Base-by-base conservation (phyloP, 805 yeast species). In the Wickerhamomyces chambardii region DNA sequence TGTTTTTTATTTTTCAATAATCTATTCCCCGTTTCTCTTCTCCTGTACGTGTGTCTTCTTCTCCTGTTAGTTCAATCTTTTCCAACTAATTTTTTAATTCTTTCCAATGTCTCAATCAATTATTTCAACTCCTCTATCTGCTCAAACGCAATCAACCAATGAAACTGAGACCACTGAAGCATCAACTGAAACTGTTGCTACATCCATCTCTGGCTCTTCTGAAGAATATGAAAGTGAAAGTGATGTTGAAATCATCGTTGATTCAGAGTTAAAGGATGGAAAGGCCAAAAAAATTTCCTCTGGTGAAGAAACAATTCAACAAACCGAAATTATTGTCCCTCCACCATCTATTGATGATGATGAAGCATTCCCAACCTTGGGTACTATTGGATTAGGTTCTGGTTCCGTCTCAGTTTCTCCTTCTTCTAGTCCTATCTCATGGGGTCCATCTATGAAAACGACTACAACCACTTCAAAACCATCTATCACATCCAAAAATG, bases 361-460 rank as follows among this genome's bases (percentile, higher is more conserved):
- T 46, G 51, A 66, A 22, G 78, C 79, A 12, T 76, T 78, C 57
- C 90, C 90, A 7, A 67, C 81, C 19, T 64, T 81, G 46, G 84
- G 84, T 26, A 56, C 59, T 31, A n/a, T n/a, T n/a, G n/a, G n/a
- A n/a, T n/a, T n/a, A n/a, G n/a, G n/a, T n/a, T n/a, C n/a, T n/a
- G n/a, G n/a, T n/a, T n/a, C n/a, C n/a, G n/a, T n/a, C n/a, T n/a
- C n/a, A n/a, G 51, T 62, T 28, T 37, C 59, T 8, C n/a, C 15
- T 16, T 41, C 44, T 29, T 42, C 51, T 28, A 47, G 40, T 18
- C 48, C 58, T 7, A 32, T 43, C 30, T 28, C 55, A 47, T 60
- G 73, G 73, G 73, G 71, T 31, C 71, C 73, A 26, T 44, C 62
- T 55, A 47, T 72, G 67, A 71, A 72, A 64, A 38, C 50, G 39